A percentile compares a stretch with the other conserved stretches of the same genome.
Evolutionary conservation across 148 eudicot genomes (phyloP).

Genomic region (Fallopia convolvulus): DNA sequence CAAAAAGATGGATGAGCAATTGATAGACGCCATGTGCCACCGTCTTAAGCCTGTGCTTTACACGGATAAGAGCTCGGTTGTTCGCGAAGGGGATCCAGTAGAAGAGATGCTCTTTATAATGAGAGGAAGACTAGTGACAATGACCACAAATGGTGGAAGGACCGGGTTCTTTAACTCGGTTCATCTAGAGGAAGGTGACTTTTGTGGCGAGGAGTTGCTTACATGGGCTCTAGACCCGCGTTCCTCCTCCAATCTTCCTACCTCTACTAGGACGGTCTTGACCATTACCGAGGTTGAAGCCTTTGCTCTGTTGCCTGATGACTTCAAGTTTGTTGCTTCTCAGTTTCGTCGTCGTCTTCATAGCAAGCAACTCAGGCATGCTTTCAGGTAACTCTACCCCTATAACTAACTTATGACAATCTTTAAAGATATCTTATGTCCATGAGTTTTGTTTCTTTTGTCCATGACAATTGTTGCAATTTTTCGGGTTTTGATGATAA

Average conservation of each 20-base stretch:
- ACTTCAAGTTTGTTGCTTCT: constrained; percentile 11
- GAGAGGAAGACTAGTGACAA: constrained; percentile 8
- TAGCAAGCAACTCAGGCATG: constrained; percentile 12
- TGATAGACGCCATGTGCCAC: constrained; percentile 10
- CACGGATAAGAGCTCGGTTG: constrained; percentile 7
- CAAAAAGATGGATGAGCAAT: constrained; percentile 8
- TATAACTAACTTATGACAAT: neutral
- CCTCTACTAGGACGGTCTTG: constrained; percentile 9
- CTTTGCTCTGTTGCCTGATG: constrained; percentile 9
- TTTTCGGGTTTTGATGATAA: neutral
- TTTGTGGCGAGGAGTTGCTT: constrained; percentile 11
- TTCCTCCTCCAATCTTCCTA: constrained; percentile 7
- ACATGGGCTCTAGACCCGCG: constrained; percentile 13
- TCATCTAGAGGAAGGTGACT: constrained; percentile 8
- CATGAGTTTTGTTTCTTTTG: neutral
- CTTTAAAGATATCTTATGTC: neutral
- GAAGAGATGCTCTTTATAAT: constrained; percentile 13
- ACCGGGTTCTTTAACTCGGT: constrained; percentile 13
- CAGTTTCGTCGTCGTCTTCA: constrained; percentile 9
- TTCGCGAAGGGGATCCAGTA: constrained; percentile 10
- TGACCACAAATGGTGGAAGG: constrained; percentile 12
- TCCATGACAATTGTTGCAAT: neutral
- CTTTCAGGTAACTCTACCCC: neutral
- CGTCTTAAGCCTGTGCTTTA: constrained; percentile 8
- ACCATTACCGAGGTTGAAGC: constrained; percentile 8